These are phyloP conservation scores for Coprinellus micaceus DNA, from an alignment of 768 basidiomycete species.

Conservation along the genomic window DNA sequence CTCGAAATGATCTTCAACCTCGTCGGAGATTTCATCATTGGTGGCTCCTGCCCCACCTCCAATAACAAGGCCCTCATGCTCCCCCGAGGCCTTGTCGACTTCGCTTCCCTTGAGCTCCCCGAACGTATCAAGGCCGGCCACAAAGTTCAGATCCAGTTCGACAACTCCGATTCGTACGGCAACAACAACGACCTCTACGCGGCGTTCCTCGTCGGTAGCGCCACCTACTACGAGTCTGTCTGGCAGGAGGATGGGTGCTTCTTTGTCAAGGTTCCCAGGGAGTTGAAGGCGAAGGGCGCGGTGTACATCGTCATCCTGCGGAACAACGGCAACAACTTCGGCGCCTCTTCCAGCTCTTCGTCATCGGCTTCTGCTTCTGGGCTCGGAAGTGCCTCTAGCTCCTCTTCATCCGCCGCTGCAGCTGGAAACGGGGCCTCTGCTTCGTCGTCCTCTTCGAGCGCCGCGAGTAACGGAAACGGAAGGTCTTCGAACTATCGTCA, in stretches of 20 bases:
- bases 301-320: conserved; percentile 49
- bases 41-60: not conserved
- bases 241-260: not conserved
- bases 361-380: not conserved
- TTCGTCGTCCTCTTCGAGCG: not conserved
- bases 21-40: conserved; percentile 30
- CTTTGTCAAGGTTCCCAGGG: conserved; percentile 36
- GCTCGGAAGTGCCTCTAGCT: not conserved
- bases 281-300: conserved; percentile 36
- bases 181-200: conserved; percentile 30
- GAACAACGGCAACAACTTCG: conserved; percentile 18
- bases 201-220: conserved; percentile 36
- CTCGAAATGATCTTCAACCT: conserved; percentile 38
- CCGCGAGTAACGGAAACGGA: too few species aligned
- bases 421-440: not conserved
- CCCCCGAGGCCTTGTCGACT: not conserved
- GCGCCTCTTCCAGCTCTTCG: conserved; percentile 1
- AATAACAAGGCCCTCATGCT: not conserved
- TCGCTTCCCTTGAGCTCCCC: conserved; percentile 15
- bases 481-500: too few species aligned
- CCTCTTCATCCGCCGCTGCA: not conserved
- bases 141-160: not conserved
- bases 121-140: not conserved
- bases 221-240: not conserved
- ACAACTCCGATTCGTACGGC: not conserved